Conservation (phyloP, 2,329 filamentous ascomycete species). For the Penicillium corylophilum region DNA sequence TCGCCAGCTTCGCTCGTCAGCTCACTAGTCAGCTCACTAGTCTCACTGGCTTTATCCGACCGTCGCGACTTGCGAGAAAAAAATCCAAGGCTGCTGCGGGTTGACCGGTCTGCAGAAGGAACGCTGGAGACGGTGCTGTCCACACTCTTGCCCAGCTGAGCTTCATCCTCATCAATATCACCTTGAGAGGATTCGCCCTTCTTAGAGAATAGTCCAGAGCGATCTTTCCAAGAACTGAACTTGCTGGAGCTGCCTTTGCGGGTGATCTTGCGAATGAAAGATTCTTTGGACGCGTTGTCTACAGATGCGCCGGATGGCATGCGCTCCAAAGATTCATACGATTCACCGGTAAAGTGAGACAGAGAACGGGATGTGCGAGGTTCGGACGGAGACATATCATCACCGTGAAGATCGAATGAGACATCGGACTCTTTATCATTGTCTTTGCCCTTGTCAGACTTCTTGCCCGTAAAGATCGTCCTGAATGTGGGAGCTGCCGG, state of each 20-base stretch:
- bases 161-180: constrained; percentile 48
- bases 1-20: constrained; percentile 45
- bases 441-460: constrained; percentile 39
- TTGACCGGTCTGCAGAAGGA: constrained; percentile 44
- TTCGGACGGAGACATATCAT: constrained; percentile 44
- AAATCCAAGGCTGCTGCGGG: constrained; percentile 46
- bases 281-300: constrained; percentile 47
- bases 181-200: constrained; percentile 45
- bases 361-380: constrained; percentile 48
- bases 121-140: constrained; percentile 44
- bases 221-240: constrained; percentile 54
- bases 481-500: constrained; percentile 88
- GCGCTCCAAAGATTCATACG: constrained; percentile 49
- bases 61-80: constrained; percentile 50
- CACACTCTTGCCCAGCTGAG: constrained; percentile 44
- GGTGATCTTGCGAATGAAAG: constrained; percentile 53
- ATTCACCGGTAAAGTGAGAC: constrained; percentile 47
- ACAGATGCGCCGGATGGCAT: constrained; percentile 44
- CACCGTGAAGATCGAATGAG: constrained; percentile 32
- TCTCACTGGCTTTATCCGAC: constrained; percentile 45
- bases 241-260: constrained; percentile 53
- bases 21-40: constrained; percentile 44
- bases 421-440: constrained; percentile 34
- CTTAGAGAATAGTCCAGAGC: constrained; percentile 47
- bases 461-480: constrained; percentile 60